Evolutionary conservation across 805 yeast species (phyloP), one percentile per base, ranked within the genome.

Genomic region (Nakazawaea siamensis): DNA sequence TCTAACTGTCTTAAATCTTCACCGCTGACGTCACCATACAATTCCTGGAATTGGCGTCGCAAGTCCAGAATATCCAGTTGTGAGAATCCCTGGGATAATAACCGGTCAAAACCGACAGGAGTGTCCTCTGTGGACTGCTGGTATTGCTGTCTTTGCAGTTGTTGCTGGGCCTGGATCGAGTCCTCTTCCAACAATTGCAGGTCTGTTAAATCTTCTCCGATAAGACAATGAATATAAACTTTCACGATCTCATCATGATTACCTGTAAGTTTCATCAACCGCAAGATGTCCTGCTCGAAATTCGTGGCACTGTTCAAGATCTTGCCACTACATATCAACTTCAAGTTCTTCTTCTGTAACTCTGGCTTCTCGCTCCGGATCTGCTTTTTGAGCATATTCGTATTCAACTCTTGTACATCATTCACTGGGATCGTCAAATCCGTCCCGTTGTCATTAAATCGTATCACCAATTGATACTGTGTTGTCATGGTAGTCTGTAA

Each of bases 61-160:
- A 88, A 55, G 37, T 77, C 78, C 28, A 64, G 64, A 18, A 88
- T 73, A 46, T 88, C 97, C 40, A 74, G 80, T 21, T 74, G 83
- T 4, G 83, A 68, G 50, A 88, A 84, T 7, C 97, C 97, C 29
- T 87, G 88, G 21, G 76, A 73, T 13, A 87, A 64, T 34, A 88
- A 62, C 27, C 96, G 59, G 54, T 88, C 96, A 53, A 88, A 85
- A 2, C 97, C 96, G 12, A 78, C 70, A 3, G 80, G 77, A 11
- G 85, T 87, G 1, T 84, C 85, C 1, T 67, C 52, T 0, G 82
- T 76, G 2, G 71, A 55, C 31, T 58, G 59, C 19, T 60, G 63
- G 30, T 59, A 58, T 19, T 60, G 63, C 16, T 75, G 81, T 7
- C 68, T 71, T 31, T 60, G 58, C 21, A 60, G 62, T 14, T 75